Evolutionary conservation across 2,329 filamentous ascomycete genomes (phyloP), one percentile per base, ranked within the genome.

Genomic region (Lojkania enalia): DNA sequence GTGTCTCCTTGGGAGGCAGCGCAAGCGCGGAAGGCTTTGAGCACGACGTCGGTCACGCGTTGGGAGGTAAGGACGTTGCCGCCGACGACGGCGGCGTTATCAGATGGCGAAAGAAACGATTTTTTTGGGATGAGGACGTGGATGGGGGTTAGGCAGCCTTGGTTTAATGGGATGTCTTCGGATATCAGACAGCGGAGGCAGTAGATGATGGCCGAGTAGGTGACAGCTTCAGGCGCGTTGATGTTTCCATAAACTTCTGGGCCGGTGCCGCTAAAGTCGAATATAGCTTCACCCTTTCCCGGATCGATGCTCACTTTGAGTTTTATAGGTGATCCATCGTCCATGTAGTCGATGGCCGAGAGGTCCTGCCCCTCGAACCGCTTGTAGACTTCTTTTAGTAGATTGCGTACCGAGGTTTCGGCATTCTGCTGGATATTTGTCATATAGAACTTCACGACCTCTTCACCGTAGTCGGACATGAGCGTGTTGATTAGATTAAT

Each of bases 191-290:
- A 88, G 35, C 89, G 83, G 11, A 95, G 77, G 57, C 86, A 90
- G 76, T 95, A 95, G 63, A 94, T 92, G 61, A 94, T 91, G 38
- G 88, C 88, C 25, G 82, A 87, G 71, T 88, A 90, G 0, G 87
- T 91, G 36, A 94, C 87, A 2, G 88, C 88, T 68, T 89, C 81
- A 0, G 88, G 88, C 0, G 88, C 88, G 60, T 94, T 94, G 68
- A 85, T 85, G 57, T 90, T 91, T 32, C 77, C 87, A 57, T 89
- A 89, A 1, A 90, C 86, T 68, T 94, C 87, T 0, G 86, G 83
- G 0, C 88, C 88, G 0, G 88, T 94, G 15, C 88, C 88, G 0
- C 75, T 77, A 65, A 94, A 87, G 68, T 94, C 84, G 60, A 94
- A 95, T 0, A 86, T 73, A 0, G 89, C 89, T 49, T 88, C 85